Conservation (phyloP, 164 flowering plant genomes). For the Platanus orientalis region DNA sequence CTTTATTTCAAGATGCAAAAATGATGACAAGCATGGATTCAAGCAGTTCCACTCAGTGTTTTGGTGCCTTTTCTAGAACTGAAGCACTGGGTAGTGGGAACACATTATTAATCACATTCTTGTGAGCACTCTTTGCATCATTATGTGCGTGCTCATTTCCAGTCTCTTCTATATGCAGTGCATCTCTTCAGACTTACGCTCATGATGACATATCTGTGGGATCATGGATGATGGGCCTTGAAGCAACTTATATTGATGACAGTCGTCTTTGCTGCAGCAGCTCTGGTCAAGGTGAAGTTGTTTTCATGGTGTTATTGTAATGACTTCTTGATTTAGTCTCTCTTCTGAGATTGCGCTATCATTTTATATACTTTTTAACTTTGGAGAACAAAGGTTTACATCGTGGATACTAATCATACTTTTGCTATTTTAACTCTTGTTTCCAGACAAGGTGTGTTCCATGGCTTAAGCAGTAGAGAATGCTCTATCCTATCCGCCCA, state of each 20-base stretch:
- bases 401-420: slow-evolving; percentile 4
- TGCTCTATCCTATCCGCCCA: neutral
- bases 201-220: slow-evolving; percentile 90
- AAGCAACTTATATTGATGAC: slow-evolving; percentile 86
- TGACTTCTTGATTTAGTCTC: neutral
- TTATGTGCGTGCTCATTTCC: neutral
- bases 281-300: slow-evolving; percentile 55
- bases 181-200: slow-evolving; percentile 78
- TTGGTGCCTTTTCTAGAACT: neutral
- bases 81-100: too few relatives aligned
- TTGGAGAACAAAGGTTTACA: too few relatives aligned
- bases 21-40: neutral
- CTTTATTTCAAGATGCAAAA: neutral
- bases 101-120: neutral
- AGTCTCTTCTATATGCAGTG: slow-evolving; percentile 46
- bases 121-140: neutral
- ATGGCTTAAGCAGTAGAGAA: slow-evolving; percentile 27
- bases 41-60: too few relatives aligned
- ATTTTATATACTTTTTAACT: neutral
- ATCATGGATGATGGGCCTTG: slow-evolving; percentile 97
- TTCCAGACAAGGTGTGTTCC: slow-evolving; percentile 69
- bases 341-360: neutral
- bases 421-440: neutral
- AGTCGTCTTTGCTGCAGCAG: slow-evolving; percentile 77
- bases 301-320: too few relatives aligned